Evolutionary conservation across 371 early-diverging fungal genomes (phyloP), one percentile per base, ranked within the genome.

Genomic region (Mortierella sp.): DNA sequence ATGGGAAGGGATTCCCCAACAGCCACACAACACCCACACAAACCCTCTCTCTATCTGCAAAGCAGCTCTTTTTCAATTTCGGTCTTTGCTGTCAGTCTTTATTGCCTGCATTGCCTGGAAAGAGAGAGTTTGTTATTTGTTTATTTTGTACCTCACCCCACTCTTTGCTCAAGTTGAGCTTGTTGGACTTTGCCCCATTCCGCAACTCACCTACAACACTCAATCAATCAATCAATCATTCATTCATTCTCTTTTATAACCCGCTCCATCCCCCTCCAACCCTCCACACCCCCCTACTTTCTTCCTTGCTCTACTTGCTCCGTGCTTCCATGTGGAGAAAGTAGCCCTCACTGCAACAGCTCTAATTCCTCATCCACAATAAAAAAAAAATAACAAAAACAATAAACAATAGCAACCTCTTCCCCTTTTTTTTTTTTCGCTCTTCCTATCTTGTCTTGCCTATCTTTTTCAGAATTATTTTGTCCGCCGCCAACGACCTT

Each of bases 291-390:
- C 37, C 24, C 45, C 24, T 30, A 18, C 52, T 40, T 47, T 18
- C 58, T 59, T 63, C 62, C 43, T 24, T 37, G 16, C 60, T 32
- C 60, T n/a, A 60, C 37, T 28, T 37, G 18, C 49, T 49, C 47
- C 47, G 2, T 11, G n/a, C 47, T 43, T 45, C 22, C 43, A 63
- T 63, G 63, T 63, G 63, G 63, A 63, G 63, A 63, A 63, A 63
- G 63, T 22, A 47, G 24, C 63, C 61, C 20, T 32, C 8, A 18
- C 32, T 32, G 18, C 12, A 32, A 20, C 22, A 18, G 8, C 39
- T 32, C 35, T 60, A 16, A 37, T 55, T n/a, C 10, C 55, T 20
- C 24, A n/a, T 55, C 55, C 28, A 55, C 55, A 55, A 24, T 3
- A 24, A 24, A 55, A 55, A 55, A 55, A 55, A 26, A 24, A 24